Percentiles rank a stretch among this genome's conserved stretches.
phyloP scores from a whole-genome alignment of 306 rosid genomes.

The Carpinus fangiana region DNA sequence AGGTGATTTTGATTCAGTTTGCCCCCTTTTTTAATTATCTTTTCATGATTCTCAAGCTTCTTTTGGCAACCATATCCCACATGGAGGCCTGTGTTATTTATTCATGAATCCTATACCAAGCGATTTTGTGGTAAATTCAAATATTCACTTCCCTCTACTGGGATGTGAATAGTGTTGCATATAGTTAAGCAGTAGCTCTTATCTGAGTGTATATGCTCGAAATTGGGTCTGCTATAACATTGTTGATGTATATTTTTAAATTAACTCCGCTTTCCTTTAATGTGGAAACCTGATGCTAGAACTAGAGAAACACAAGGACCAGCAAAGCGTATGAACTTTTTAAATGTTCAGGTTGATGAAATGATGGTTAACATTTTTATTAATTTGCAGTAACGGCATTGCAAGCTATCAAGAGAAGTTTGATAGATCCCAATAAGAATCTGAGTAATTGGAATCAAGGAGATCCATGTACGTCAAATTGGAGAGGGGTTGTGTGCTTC shows the following conservation, averaged over 20 bases:
- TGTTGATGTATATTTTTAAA: background rate
- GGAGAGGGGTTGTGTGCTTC: constrained; percentile 85
- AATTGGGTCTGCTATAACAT: background rate
- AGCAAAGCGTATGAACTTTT: background rate
- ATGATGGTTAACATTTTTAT: constrained; percentile 26
- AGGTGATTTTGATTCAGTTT: constrained; percentile 44
- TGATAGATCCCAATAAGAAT: constrained; percentile 71
- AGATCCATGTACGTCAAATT: constrained; percentile 73
- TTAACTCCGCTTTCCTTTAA: background rate
- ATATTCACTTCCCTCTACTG: background rate
- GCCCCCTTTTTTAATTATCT: background rate
- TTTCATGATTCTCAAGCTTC: constrained; percentile 6
- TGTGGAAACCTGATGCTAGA: background rate
- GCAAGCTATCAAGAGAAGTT: constrained; percentile 47
- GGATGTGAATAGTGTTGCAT: background rate
- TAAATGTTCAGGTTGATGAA: constrained; percentile 13
- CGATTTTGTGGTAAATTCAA: background rate
- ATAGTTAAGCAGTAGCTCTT: background rate
- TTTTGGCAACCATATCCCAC: constrained; percentile 16
- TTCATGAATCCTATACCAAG: background rate
- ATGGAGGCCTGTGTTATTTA: background rate
- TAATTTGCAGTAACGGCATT: constrained; percentile 72
- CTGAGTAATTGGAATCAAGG: constrained; percentile 75
- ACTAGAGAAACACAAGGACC: background rate
- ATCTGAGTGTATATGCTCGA: background rate